phyloP scores from a whole-genome alignment of 371 early-diverging fungal species.

The Zopfochytrium polystomum region DNA sequence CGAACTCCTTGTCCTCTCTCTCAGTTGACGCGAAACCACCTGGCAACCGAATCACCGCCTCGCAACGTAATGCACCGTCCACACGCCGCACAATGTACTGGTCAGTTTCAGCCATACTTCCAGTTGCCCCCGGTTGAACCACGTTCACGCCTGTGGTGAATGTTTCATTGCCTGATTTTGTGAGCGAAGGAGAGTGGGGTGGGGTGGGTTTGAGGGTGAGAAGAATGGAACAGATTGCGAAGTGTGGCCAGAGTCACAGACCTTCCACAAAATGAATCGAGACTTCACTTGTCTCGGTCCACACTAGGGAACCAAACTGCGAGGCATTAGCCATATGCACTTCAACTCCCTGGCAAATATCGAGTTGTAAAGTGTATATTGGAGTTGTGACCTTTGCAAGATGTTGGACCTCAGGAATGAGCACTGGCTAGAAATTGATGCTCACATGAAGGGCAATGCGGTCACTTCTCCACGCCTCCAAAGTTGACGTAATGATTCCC shows the following conservation, averaged over 20 bases:
- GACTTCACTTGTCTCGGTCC: slow-evolving; percentile 9
- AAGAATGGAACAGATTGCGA: no score
- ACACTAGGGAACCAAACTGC: slow-evolving; percentile 14
- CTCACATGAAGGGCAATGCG: neutral
- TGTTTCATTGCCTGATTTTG: no score
- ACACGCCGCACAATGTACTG: slow-evolving; percentile 25
- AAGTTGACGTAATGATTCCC: slow-evolving; percentile 19
- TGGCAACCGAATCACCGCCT: slow-evolving; percentile 18
- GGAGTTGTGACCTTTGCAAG: no score
- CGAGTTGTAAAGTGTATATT: slow-evolving; percentile 16
- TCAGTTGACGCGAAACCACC: slow-evolving; percentile 15
- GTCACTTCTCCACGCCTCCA: slow-evolving; percentile 13
- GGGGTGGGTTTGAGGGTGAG: neutral
- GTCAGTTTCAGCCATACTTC: slow-evolving; percentile 12
- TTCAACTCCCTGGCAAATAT: slow-evolving; percentile 2
- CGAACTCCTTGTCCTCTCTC: slow-evolving; percentile 16
- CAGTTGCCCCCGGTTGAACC: no score
- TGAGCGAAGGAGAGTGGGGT: neutral
- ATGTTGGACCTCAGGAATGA: no score
- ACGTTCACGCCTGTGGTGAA: neutral
- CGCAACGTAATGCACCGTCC: slow-evolving; percentile 6
- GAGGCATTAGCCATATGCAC: neutral
- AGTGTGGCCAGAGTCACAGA: no score
- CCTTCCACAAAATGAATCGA: neutral
- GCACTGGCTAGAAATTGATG: no score